phyloP scores from a whole-genome alignment of 2,329 filamentous ascomycete species.

The Cytospora schulzeri region DNA sequence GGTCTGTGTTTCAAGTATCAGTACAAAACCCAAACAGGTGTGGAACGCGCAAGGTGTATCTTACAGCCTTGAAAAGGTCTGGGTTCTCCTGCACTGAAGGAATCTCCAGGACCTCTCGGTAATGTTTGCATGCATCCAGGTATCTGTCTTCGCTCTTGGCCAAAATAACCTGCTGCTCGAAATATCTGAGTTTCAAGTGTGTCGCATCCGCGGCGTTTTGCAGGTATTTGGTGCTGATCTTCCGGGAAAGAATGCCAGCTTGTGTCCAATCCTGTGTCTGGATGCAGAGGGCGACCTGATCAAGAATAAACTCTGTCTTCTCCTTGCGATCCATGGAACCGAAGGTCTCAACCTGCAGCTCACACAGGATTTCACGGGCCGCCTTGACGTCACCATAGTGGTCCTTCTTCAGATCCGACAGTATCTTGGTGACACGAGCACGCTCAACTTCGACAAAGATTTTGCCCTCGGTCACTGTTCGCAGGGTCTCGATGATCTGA shows the following conservation, averaged over 20 bases:
- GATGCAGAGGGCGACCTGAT: slow-evolving; percentile 93
- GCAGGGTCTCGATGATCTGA: slow-evolving; percentile 88
- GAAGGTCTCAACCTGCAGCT: slow-evolving; percentile 98
- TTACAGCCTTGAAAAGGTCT: slow-evolving; percentile 37
- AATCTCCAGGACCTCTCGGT: slow-evolving; percentile 93
- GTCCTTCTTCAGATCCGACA: slow-evolving; percentile 96
- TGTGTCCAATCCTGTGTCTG: slow-evolving; percentile 96
- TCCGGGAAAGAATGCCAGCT: slow-evolving; percentile 87
- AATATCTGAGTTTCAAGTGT: slow-evolving; percentile 90
- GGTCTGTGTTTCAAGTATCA: slow-evolving; percentile 53
- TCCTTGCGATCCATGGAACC: slow-evolving; percentile 96
- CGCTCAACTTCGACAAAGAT: slow-evolving; percentile 99
- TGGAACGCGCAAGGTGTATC: not conserved
- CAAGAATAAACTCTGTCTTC: slow-evolving; percentile 98
- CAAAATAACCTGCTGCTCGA: slow-evolving; percentile 94
- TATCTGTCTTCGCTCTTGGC: slow-evolving; percentile 98
- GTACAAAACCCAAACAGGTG: not conserved
- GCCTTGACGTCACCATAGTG: slow-evolving; percentile 83
- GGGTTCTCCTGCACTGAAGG: slow-evolving; percentile 92
- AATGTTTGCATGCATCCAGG: slow-evolving; percentile 96
- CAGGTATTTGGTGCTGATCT: slow-evolving; percentile 95
- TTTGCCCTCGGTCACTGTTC: slow-evolving; percentile 98
- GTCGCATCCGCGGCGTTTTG: slow-evolving; percentile 90
- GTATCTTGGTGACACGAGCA: slow-evolving; percentile 88
- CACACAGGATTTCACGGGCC: slow-evolving; percentile 90